Percentiles rank a stretch among this genome's conserved stretches.
Evolutionary conservation across 2,329 filamentous ascomycete species (phyloP).

Genomic region (Aureobasidium sp.): DNA sequence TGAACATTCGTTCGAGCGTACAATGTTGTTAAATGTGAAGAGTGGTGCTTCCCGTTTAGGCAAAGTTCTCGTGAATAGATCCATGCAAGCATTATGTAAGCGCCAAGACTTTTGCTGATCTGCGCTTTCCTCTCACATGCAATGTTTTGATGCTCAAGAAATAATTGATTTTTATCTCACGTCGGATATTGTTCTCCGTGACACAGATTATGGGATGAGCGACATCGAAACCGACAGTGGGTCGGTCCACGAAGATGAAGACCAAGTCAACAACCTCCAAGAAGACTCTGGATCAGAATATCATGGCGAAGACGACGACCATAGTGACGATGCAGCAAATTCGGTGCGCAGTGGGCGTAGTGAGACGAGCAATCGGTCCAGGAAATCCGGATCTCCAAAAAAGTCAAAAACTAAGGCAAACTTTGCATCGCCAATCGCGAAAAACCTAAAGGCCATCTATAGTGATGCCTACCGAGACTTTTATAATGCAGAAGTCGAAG

Average conservation of each 20-base stretch:
- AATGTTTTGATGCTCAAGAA: conserved; percentile 1
- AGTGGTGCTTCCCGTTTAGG: neutral
- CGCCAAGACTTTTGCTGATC: conserved; percentile 3
- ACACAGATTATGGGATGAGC: conserved; percentile 12
- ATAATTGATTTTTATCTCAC: neutral
- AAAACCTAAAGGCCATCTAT: neutral
- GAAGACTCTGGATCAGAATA: conserved; percentile 8
- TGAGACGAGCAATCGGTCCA: neutral
- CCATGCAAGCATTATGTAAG: neutral
- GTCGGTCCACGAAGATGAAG: neutral
- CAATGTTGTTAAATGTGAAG: neutral
- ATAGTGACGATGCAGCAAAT: neutral
- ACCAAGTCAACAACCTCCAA: neutral
- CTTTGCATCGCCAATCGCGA: neutral
- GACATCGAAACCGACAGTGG: neutral
- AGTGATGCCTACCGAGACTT: conserved; percentile 37
- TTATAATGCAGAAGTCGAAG: conserved; percentile 52
- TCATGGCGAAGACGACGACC: neutral
- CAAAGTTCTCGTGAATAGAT: neutral
- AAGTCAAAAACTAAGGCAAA: neutral
- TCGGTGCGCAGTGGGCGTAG: neutral
- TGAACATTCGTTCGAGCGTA: neutral
- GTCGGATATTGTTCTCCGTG: neutral
- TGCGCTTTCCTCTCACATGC: neutral
- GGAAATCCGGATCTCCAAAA: neutral